Conservation (phyloP, 108 stramenopile genomes). For the Cyclotella baltica region DNA sequence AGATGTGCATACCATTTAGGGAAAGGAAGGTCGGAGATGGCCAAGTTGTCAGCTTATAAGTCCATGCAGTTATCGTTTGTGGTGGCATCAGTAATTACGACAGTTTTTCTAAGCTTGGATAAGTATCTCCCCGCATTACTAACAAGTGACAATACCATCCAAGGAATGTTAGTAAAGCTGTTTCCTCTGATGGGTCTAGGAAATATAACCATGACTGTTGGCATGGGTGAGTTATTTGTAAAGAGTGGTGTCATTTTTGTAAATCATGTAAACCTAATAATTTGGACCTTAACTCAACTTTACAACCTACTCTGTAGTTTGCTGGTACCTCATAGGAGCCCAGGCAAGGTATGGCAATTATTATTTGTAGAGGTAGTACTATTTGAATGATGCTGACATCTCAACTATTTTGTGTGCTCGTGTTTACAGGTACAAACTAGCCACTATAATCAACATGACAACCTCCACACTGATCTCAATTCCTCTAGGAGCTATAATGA, state of each 20-base stretch:
- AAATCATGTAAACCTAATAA: neutral
- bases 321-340: slow-evolving; percentile 33
- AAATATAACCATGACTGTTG: slow-evolving; percentile 25
- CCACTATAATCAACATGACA: slow-evolving; percentile 14
- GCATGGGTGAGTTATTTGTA: slow-evolving; percentile 14
- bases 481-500: slow-evolving; percentile 28
- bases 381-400: no score
- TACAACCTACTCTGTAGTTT: slow-evolving; percentile 7
- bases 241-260: neutral
- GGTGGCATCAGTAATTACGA: slow-evolving; percentile 56
- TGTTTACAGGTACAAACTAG: slow-evolving; percentile 35
- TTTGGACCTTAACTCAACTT: neutral
- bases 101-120: slow-evolving; percentile 53
- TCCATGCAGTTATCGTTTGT: slow-evolving; percentile 58
- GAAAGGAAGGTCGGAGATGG: slow-evolving; percentile 51
- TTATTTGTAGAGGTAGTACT: no score
- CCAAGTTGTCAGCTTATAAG: slow-evolving; percentile 65
- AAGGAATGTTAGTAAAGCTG: slow-evolving; percentile 60
- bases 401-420: no score
- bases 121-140: slow-evolving; percentile 54
- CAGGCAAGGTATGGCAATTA: no score
- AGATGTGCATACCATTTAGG: slow-evolving; percentile 72
- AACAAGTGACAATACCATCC: slow-evolving; percentile 66
- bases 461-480: slow-evolving; percentile 16
- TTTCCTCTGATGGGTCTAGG: slow-evolving; percentile 73